Evolutionary conservation across 805 yeast genomes (phyloP).

Genomic region (Spencermartinsiella europaea): DNA sequence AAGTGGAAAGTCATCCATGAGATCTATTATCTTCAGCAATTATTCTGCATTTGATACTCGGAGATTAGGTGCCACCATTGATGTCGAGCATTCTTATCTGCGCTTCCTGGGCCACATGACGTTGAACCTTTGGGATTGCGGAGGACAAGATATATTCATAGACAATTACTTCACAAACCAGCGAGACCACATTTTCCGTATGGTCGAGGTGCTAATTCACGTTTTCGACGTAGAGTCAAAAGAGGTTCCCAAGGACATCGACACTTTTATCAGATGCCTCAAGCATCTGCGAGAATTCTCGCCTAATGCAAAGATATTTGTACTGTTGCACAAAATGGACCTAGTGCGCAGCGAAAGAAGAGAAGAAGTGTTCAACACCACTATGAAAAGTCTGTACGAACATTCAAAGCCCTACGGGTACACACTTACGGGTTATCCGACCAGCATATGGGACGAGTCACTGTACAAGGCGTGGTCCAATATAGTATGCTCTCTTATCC

Average conservation of each 20-base stretch:
- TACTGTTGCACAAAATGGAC: slow-evolving; percentile 93
- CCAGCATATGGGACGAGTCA: slow-evolving; percentile 96
- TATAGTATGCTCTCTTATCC: slow-evolving; percentile 90
- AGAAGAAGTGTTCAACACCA: slow-evolving; percentile 73
- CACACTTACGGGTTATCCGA: slow-evolving; percentile 78
- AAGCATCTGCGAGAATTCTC: slow-evolving; percentile 76
- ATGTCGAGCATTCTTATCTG: slow-evolving; percentile 95
- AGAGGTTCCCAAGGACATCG: slow-evolving; percentile 88
- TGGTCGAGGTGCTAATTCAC: slow-evolving; percentile 92
- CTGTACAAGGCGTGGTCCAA: slow-evolving; percentile 96
- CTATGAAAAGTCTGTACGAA: slow-evolving; percentile 75
- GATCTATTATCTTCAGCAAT: slow-evolving; percentile 91
- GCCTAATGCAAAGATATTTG: slow-evolving; percentile 88
- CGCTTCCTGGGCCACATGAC: slow-evolving; percentile 94
- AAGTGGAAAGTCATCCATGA: slow-evolving; percentile 95
- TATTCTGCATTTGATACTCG: slow-evolving; percentile 96
- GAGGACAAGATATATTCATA: slow-evolving; percentile 90
- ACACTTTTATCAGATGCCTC: slow-evolving; percentile 79
- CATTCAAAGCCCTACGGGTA: slow-evolving; percentile 69
- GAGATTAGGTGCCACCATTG: slow-evolving; percentile 93
- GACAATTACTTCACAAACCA: slow-evolving; percentile 87
- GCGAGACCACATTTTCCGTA: slow-evolving; percentile 86
- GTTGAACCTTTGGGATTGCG: slow-evolving; percentile 95
- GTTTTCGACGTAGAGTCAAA: slow-evolving; percentile 95
- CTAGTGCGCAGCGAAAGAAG: slow-evolving; percentile 82